A percentile compares a stretch with the other conserved stretches of the same genome.
Conservation (phyloP, 495 filamentous ascomycete genomes). For the Xylaria curta region DNA sequence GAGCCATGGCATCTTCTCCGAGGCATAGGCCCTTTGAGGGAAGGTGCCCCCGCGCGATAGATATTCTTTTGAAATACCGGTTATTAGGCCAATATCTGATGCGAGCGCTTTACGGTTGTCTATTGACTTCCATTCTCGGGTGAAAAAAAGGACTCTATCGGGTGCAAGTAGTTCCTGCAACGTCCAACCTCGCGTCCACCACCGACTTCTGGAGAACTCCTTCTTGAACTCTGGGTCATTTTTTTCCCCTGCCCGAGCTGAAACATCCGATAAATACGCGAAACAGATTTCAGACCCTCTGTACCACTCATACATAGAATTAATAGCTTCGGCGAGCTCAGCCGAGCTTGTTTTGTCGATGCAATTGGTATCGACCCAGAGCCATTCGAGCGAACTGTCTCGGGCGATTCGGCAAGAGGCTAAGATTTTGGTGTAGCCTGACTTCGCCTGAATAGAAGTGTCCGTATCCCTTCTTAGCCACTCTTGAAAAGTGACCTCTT, state of each 20-base stretch:
- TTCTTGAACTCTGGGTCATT: neutral
- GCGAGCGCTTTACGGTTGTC: neutral
- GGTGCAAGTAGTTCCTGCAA: neutral
- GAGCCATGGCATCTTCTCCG: neutral
- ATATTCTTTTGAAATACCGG: neutral
- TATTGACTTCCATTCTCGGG: neutral
- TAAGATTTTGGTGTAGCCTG: neutral
- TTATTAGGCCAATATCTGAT: neutral
- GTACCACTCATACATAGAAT: neutral
- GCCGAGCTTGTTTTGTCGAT: neutral
- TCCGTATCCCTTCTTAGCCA: neutral
- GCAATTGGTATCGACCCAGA: conserved; percentile 2
- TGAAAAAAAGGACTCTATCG: neutral
- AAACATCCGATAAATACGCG: neutral
- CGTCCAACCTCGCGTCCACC: conserved; percentile 1
- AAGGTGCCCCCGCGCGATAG: neutral
- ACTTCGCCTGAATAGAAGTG: neutral
- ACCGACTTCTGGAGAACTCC: neutral
- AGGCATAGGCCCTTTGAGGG: neutral
- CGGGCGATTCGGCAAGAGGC: neutral
- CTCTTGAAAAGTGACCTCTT: neutral
- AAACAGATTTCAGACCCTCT: neutral
- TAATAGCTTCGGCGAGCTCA: neutral
- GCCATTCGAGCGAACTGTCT: neutral
- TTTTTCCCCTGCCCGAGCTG: neutral